These are phyloP conservation scores for Phytophthora pseudosyringae DNA, from an alignment of 352 stramenopile genomes.

Conservation along the genomic window DNA sequence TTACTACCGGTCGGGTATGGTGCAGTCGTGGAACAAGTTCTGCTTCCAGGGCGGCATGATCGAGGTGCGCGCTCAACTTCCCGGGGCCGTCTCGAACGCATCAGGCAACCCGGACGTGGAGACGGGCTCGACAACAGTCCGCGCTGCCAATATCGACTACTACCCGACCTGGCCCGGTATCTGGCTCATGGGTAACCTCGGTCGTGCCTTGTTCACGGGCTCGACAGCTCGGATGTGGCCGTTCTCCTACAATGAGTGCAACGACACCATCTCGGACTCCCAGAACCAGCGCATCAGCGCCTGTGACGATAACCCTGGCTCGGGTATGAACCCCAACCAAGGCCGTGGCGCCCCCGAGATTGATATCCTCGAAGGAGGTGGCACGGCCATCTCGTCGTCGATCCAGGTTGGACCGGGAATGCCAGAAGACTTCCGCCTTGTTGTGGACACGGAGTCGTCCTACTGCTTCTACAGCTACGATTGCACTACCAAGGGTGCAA, in stretches of 20 bases:
- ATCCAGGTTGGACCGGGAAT: constrained; percentile 89
- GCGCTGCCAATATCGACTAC: constrained; percentile 28
- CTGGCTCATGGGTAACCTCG: too few species aligned
- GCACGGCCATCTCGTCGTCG: constrained; percentile 87
- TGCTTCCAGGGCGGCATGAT: constrained; percentile 94
- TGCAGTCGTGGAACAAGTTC: constrained; percentile 95
- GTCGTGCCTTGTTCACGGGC: constrained; percentile 92
- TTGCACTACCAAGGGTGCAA: constrained; percentile 45
- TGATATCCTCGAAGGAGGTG: constrained; percentile 93
- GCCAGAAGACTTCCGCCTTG: constrained; percentile 52
- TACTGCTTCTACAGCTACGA: constrained; percentile 51
- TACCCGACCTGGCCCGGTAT: too few species aligned
- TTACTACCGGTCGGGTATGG: constrained; percentile 72
- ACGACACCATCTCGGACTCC: constrained; percentile 65
- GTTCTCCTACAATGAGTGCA: constrained; percentile 95
- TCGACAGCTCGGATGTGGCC: constrained; percentile 96
- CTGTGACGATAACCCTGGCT: constrained; percentile 92
- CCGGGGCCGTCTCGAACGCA: constrained; percentile 58
- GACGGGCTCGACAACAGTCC: constrained; percentile 17
- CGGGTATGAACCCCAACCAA: constrained; percentile 87
- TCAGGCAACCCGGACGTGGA: constrained; percentile 47
- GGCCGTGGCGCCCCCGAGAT: constrained; percentile 96
- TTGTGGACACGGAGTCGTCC: constrained; percentile 25
- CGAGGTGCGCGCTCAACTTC: constrained; percentile 88
- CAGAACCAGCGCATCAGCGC: constrained; percentile 83